Evolutionary conservation across 1,284 basidiomycete genomes (phyloP), one percentile per base, ranked within the genome.

Genomic region (Sanghuangporus weigelae): DNA sequence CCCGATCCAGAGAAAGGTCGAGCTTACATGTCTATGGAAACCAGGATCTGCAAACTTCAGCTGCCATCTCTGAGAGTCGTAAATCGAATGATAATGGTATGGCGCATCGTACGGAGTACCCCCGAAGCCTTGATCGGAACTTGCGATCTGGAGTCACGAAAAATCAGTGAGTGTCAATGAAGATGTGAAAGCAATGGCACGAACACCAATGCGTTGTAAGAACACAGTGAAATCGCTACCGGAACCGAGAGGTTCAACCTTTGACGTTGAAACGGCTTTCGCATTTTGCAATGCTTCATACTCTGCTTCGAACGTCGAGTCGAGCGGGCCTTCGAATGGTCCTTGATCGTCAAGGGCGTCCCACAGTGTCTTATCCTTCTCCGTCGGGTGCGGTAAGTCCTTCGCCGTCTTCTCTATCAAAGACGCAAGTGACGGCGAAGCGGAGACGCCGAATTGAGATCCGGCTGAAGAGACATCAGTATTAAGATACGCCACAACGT

Each of bases 401-500:
- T 85, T 75, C 0, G 93, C 93, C 1, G 84, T 84, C 51, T 81
- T 71, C 55, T 81, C 82, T 58, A 97, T 79, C 21, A 96, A 77
- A 67, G 89, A 84, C 0, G 90, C 87, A 2, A 98, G 84, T 0
- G 92, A 94, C 19, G 94, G 92, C 0, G 89, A 91, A 3, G 78
- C 86, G 39, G 69, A 60, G 35, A 80, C 78, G 11, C 67, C 62
- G 73, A 88, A 92, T 26, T 76, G 77, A 10, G 88, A 86, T 14
- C 95, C 96, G 16, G 81, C 66, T 0, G 87, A 86, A 0, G 92
- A 88, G 3, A 81, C 79, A 71, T 92, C 90, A 31, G 92, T 79
- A 72, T 98, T 98, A 67, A 96, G 76, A 73, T 98, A 98, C 6
- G 91, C 84, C n/a, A 93, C 93, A 46, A 89, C 87, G 67, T 95